A percentile compares a stretch with the other conserved stretches of the same genome.
Conservation (phyloP, 129 eudicot species). For the Chrysanthemum lavandulifolium region DNA sequence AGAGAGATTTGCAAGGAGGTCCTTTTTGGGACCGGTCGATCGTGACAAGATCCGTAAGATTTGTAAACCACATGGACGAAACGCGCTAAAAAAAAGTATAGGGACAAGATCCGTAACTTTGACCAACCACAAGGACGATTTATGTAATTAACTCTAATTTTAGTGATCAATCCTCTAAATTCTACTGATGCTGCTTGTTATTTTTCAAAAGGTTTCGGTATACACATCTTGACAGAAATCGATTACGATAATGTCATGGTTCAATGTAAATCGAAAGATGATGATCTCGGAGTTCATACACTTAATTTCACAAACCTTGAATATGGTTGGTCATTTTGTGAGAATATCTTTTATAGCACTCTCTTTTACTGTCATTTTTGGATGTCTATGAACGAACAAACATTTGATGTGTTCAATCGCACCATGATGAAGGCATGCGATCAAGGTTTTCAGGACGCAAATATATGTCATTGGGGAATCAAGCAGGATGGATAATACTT, state of each 20-base stretch:
- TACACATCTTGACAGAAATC: slow-evolving; percentile 24
- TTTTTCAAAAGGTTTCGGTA: slow-evolving; percentile 10
- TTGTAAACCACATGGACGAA: no score
- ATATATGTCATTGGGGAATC: slow-evolving; percentile 29
- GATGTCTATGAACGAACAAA: slow-evolving; percentile 9
- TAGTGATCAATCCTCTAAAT: neutral
- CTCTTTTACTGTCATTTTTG: slow-evolving; percentile 23
- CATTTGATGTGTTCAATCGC: slow-evolving; percentile 27
- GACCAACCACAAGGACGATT: no score
- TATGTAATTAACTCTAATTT: no score
- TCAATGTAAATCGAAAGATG: slow-evolving; percentile 27
- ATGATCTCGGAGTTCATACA: slow-evolving; percentile 28
- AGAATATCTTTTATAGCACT: slow-evolving; percentile 9
- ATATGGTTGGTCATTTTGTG: slow-evolving; percentile 31
- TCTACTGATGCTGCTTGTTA: slow-evolving; percentile 10
- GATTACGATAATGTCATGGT: slow-evolving; percentile 26
- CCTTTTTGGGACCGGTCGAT: no score
- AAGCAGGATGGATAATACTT: slow-evolving; percentile 31
- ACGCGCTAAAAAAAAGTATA: no score
- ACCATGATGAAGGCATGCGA: slow-evolving; percentile 21
- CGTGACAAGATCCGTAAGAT: no score
- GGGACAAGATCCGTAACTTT: no score
- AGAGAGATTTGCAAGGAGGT: no score
- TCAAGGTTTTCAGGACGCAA: slow-evolving; percentile 10
- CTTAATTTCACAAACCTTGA: slow-evolving; percentile 24